Percentiles rank a stretch among this genome's conserved stretches.
phyloP scores from a whole-genome alignment of 1,284 basidiomycete genomes.

The Malassezia restricta region DNA sequence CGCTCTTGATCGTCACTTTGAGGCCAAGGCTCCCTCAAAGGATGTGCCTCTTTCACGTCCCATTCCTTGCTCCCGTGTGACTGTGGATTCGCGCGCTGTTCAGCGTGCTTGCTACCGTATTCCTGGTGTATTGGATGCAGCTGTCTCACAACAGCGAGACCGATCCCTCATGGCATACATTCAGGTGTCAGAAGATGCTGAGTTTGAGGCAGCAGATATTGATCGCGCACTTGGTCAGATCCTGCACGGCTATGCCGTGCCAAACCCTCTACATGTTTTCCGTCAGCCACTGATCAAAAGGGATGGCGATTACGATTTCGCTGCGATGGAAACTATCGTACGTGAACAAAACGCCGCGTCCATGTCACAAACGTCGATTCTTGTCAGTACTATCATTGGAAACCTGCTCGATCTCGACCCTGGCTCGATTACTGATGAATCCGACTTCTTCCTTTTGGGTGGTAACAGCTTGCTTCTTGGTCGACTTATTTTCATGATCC shows the following conservation, averaged over 20 bases:
- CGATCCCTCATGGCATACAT: conserved; percentile 45
- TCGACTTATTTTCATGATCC: conserved; percentile 42
- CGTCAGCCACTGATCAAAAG: conserved; percentile 42
- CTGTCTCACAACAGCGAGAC: conserved; percentile 42
- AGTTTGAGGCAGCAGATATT: conserved; percentile 44
- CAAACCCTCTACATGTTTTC: conserved; percentile 46
- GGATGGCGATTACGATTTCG: conserved; percentile 42
- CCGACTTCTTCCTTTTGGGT: conserved; percentile 45
- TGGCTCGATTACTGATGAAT: conserved; percentile 45
- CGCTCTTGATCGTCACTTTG: conserved; percentile 43
- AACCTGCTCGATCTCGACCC: conserved; percentile 43
- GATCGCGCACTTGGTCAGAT: conserved; percentile 44
- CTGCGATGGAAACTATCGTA: conserved; percentile 45
- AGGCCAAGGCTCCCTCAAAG: conserved; percentile 42
- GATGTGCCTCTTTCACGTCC: conserved; percentile 41
- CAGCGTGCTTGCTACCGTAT: conserved; percentile 46
- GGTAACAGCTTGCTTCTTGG: conserved; percentile 45
- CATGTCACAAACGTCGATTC: conserved; percentile 41
- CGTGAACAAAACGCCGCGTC: conserved; percentile 42
- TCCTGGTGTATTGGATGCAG: conserved; percentile 43
- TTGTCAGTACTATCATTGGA: conserved; percentile 44
- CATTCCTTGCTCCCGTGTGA: conserved; percentile 43
- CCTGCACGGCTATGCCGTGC: conserved; percentile 44
- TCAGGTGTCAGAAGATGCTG: conserved; percentile 44
- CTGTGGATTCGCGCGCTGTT: conserved; percentile 42